Evolutionary conservation across 2,329 filamentous ascomycete genomes (phyloP), one percentile per base, ranked within the genome.

Genomic region (Fusarium equiseti): DNA sequence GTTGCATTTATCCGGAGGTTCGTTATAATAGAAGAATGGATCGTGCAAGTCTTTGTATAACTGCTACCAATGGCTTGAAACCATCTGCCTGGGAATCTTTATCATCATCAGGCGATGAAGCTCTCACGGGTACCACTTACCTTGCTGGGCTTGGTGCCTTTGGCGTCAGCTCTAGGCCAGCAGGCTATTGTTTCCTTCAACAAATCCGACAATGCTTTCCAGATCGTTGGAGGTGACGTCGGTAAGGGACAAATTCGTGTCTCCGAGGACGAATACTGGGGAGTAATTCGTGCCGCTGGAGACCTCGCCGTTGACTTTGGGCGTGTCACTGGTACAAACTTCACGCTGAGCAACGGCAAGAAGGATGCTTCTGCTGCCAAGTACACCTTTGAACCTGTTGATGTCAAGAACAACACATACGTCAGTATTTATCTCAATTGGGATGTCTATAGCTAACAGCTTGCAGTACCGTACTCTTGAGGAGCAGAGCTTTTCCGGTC

Each of bases 261-360:
- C n/a, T 87, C 87, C 12, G 73, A 78, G 22, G 81, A 87, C 59
- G 90, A 92, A 64, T 91, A 87, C 82, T 90, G 88, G 80, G 91
- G 90, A 60, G 91, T 92, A 2, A 84, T 92, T 57, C 86, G 90
- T 27, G 90, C 89, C 8, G 91, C 89, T 1, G 84, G 89, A 42
- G 91, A 93, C 77, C 83, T 93, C 12, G 89, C 90, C 0, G 75
- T 83, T 6, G 91, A 93, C 77, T 91, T 93, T 79, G 90, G 90
- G 18, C 87, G 89, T n/a, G 90, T 92, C 7, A 92, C 90, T 1
- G 90, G 90, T 11, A 84, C 80, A 27, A 91, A 91, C 77, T 86
- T 90, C 61, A 87, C 88, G 2, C 80, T 89, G 6, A 86, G 85
- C 72, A 88, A 87, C 31, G 85, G 84, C 15, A 74, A 80, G 60